A percentile compares a stretch with the other conserved stretches of the same genome.
Conservation (phyloP, 192 early-diverging fungal species). For the Paraglomus occultum region DNA sequence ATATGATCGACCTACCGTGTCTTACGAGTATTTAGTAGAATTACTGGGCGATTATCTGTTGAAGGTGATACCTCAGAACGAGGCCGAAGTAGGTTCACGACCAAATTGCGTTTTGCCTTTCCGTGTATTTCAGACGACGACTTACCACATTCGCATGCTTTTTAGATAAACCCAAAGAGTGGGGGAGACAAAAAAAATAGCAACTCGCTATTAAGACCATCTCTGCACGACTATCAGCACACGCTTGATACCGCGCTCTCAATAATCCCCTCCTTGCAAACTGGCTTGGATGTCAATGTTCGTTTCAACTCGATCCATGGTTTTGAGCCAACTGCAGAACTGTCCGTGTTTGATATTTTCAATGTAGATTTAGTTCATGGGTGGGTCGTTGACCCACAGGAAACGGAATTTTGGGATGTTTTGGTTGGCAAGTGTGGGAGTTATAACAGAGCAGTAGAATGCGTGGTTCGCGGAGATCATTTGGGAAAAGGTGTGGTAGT, state of each 20-base stretch:
- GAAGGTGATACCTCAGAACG: conserved; percentile 34
- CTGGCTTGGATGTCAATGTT: conserved; percentile 81
- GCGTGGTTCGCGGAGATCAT: conserved; percentile 64
- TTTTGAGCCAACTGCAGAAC: conserved; percentile 71
- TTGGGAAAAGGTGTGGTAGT: conserved; percentile 40
- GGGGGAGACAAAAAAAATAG: conserved; percentile 32
- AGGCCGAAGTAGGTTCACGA: conserved; percentile 16
- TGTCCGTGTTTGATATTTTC: conserved; percentile 76
- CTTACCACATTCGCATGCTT: background rate
- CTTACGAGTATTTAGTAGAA: conserved; percentile 66
- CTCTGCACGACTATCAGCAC: conserved; percentile 39
- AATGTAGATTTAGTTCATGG: conserved; percentile 83
- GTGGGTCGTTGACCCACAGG: conserved; percentile 77
- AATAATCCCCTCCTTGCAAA: conserved; percentile 59
- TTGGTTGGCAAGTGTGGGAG: conserved; percentile 55
- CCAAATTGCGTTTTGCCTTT: background rate
- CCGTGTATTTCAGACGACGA: background rate
- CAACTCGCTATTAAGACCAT: conserved; percentile 20
- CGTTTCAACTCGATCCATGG: conserved; percentile 70
- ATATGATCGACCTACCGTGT: conserved; percentile 51
- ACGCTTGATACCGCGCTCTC: conserved; percentile 55
- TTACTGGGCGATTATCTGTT: conserved; percentile 77
- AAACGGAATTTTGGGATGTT: conserved; percentile 50
- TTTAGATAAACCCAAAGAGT: background rate
- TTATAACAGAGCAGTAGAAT: conserved; percentile 84